Evolutionary conservation across 2,329 filamentous ascomycete genomes (phyloP).

Genomic region (Exophiala calicioides): DNA sequence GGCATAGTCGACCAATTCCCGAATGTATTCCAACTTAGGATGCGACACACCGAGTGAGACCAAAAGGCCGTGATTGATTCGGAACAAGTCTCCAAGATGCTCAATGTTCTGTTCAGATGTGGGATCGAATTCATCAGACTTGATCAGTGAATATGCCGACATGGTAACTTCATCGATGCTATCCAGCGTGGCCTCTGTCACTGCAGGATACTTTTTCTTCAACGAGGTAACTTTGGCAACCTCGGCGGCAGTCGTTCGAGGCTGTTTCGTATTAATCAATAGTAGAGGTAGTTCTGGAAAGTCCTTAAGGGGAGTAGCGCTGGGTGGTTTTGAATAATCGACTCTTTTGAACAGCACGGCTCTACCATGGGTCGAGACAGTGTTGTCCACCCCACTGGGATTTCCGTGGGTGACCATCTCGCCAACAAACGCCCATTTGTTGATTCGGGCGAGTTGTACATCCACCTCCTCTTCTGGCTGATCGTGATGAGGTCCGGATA

Average conservation of each 20-base stretch:
- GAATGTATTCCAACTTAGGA: conserved; percentile 84
- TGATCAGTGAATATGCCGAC: conserved; percentile 58
- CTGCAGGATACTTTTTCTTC: conserved; percentile 68
- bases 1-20: conserved; percentile 85
- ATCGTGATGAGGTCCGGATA: conserved; percentile 88
- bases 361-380: conserved; percentile 88
- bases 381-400: conserved; percentile 95
- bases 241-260: conserved; percentile 81
- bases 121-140: conserved; percentile 66
- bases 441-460: conserved; percentile 89
- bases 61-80: conserved; percentile 89
- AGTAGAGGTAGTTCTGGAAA: conserved; percentile 92
- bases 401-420: conserved; percentile 98
- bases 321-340: conserved; percentile 75
- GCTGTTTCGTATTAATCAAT: conserved; percentile 83
- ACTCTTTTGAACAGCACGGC: conserved; percentile 85
- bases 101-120: conserved; percentile 64
- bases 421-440: conserved; percentile 94
- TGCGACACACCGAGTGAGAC: conserved; percentile 93
- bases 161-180: conserved; percentile 70
- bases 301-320: conserved; percentile 73
- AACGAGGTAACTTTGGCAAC: conserved; percentile 82
- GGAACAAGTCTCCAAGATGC: conserved; percentile 82
- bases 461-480: conserved; percentile 86
- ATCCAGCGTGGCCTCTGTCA: conserved; percentile 79